These are phyloP conservation scores for Parmelia sp. DNA, from an alignment of 495 filamentous ascomycete species.

Conservation along the genomic window DNA sequence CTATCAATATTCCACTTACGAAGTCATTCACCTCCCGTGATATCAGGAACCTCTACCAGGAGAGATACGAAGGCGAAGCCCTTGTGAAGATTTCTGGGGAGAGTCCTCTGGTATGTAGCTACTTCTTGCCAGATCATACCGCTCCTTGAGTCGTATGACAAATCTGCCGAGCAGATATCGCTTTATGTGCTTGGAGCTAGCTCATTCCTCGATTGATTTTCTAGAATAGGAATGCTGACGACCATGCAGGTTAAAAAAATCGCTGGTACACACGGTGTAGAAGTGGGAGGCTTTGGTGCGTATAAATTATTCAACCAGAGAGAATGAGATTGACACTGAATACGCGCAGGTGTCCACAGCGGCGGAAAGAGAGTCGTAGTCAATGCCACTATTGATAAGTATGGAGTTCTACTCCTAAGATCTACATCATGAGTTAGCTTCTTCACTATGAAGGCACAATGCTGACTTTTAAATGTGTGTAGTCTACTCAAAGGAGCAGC, in stretches of 20 bases:
- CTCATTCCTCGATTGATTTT: no score
- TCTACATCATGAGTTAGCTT: no score
- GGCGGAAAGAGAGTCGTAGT: slow-evolving; percentile 86
- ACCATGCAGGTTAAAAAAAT: slow-evolving; percentile 55
- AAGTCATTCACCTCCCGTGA: slow-evolving; percentile 82
- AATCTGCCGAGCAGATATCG: no score
- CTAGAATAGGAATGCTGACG: no score
- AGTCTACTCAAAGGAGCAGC: slow-evolving; percentile 77
- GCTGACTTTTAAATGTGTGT: neutral
- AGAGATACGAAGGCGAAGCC: slow-evolving; percentile 90
- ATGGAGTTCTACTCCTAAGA: slow-evolving; percentile 33
- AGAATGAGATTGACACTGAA: slow-evolving; percentile 6
- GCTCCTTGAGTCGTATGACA: no score
- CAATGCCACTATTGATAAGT: slow-evolving; percentile 94
- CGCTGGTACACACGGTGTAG: slow-evolving; percentile 81
- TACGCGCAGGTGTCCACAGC: slow-evolving; percentile 82
- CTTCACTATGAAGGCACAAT: neutral
- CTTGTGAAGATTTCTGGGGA: slow-evolving; percentile 90
- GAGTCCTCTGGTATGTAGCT: slow-evolving; percentile 57
- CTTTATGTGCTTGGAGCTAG: no score
- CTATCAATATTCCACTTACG: slow-evolving; percentile 81
- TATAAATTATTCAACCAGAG: no score
- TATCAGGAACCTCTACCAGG: slow-evolving; percentile 91
- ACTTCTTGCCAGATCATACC: no score
- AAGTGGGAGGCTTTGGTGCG: slow-evolving; percentile 30